Conservation (phyloP, 495 filamentous ascomycete genomes). For the Podospora pseudoanserina region DNA sequence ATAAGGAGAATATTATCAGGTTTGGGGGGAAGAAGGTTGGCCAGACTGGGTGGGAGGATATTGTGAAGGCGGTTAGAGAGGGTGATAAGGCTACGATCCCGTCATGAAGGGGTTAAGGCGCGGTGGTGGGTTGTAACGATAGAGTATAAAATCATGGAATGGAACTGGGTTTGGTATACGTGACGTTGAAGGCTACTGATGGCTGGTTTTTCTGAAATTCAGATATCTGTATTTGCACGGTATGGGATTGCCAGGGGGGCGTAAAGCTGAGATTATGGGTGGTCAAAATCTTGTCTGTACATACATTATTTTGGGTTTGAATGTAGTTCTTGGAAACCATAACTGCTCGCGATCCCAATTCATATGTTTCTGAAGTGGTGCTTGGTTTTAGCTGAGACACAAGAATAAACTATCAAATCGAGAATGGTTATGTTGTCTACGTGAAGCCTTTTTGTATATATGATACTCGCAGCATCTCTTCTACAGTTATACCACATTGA, state of each 20-base stretch:
- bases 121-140: neutral
- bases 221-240: neutral
- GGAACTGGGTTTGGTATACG: neutral
- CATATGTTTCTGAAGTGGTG: no score
- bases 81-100: conserved; percentile 42
- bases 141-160: neutral
- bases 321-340: no score
- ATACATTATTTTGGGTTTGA: no score
- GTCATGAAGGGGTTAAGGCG: neutral
- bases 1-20: conserved; percentile 79
- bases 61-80: conserved; percentile 39
- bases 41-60: conserved; percentile 42
- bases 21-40: conserved; percentile 58
- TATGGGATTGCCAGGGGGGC: neutral
- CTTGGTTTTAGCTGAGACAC: no score
- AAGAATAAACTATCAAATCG: no score
- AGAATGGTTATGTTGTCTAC: no score
- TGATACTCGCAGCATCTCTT: no score
- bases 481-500: no score
- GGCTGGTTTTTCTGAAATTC: neutral
- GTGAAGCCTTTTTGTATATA: no score
- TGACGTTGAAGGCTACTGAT: neutral
- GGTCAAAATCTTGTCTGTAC: no score
- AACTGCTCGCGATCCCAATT: no score
- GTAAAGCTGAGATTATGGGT: no score